Evolutionary conservation across 208 protist species (phyloP), one percentile per base, ranked within the genome.

Genomic region (Phytomonas francai): DNA sequence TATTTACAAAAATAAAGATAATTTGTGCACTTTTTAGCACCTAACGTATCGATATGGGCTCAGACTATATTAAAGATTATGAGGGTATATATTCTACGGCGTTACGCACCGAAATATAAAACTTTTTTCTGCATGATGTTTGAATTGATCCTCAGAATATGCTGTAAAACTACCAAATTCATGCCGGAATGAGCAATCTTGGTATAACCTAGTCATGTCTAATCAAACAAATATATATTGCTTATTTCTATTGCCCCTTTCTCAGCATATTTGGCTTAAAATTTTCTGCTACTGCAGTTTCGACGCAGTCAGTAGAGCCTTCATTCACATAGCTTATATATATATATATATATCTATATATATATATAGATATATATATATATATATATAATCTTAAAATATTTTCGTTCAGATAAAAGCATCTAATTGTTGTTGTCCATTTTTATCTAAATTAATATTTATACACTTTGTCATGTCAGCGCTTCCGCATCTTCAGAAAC

Each of bases 401-500:
- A 51, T 72, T 57, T 19, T n/a, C 4, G 34, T 31, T 29, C 30
- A 25, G 33, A 19, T 31, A 69, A 59, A 19, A 49, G 30, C 30
- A 22, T 32, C 54, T 49, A 65, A 60, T 16, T 29, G 60, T 45
- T 58, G 19, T 49, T 28, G 33, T 8, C 49, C n/a, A 22, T 27
- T 65, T 65, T 30, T n/a, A 59, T n/a, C 30, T 33, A 54, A 9
- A 63, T 36, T 49, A 42, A 29, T 14, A 32, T 63, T 59, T 70
- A 28, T 69, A 32, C 64, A 69, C 29, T 42, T 31, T 12, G 51
- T 14, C 56, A 92, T 92, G 84, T 82, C 89, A n/a, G 89, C 92
- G 6, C 63, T 92, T 63, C 82, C 90, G 19, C 83, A 95, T 66
- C 74, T 97, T 39, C 88, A 94, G 54, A 97, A 97, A 70, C 91